A percentile compares a stretch with the other conserved stretches of the same genome.
Conservation (phyloP, 257 asterid genomes). For the Handroanthus guayacan region DNA sequence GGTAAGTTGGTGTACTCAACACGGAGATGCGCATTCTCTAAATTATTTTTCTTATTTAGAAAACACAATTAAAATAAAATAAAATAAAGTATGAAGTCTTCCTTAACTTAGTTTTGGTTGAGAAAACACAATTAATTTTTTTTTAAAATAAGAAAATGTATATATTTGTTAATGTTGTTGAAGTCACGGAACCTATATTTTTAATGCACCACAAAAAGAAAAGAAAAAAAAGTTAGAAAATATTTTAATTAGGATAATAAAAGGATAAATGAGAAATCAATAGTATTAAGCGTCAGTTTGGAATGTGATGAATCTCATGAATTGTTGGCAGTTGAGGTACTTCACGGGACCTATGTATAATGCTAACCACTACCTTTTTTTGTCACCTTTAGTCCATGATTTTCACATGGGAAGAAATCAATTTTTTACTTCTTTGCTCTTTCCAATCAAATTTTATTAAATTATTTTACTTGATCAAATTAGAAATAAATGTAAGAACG, state of each 20-base stretch:
- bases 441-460: not conserved
- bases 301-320: slow-evolving; percentile 32
- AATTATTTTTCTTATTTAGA: no score
- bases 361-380: slow-evolving; percentile 19
- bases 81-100: no score
- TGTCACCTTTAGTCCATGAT: not conserved
- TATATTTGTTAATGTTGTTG: no score
- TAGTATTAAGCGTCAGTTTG: slow-evolving; percentile 18
- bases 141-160: no score
- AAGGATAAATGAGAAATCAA: slow-evolving; percentile 20
- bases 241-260: slow-evolving; percentile 14
- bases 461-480: not conserved
- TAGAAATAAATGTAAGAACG: not conserved
- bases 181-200: no score
- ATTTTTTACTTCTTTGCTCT: slow-evolving; percentile 10
- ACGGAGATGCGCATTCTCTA: no score
- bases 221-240: not conserved
- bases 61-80: no score
- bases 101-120: no score
- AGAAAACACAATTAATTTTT: no score
- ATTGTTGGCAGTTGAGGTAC: slow-evolving; percentile 5
- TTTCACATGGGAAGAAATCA: slow-evolving; percentile 33
- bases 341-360: slow-evolving; percentile 40
- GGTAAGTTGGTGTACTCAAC: no score
- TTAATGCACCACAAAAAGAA: not conserved